These are phyloP conservation scores for Amanita muscaria DNA, from an alignment of 768 basidiomycete species.

Conservation along the genomic window DNA sequence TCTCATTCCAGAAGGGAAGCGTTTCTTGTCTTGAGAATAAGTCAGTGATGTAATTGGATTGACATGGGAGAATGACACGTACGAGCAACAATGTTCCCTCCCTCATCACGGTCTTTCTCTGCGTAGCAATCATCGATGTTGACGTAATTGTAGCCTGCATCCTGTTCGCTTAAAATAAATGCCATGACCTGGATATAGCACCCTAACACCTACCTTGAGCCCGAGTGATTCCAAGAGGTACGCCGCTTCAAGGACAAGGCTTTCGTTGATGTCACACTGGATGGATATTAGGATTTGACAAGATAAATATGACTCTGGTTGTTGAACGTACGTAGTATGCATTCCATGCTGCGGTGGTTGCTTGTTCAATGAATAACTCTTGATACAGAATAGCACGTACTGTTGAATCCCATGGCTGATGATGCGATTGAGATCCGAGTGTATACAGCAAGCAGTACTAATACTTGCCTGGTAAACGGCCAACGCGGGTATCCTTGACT, in stretches of 20 bases:
- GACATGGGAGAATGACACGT: constrained; percentile 10
- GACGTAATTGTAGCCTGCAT: constrained; percentile 43
- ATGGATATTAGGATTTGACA: background rate
- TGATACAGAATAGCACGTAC: constrained; percentile 27
- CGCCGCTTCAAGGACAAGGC: constrained; percentile 40
- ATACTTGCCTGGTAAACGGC: constrained; percentile 21
- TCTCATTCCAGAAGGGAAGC: constrained; percentile 54
- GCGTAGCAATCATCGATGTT: constrained; percentile 64
- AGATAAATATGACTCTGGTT: background rate
- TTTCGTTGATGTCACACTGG: constrained; percentile 53
- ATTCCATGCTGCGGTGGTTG: constrained; percentile 44
- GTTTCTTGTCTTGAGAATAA: constrained; percentile 29
- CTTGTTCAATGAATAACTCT: background rate
- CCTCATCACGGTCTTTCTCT: constrained; percentile 40
- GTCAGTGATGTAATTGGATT: background rate
- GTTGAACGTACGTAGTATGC: constrained; percentile 41
- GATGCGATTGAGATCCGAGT: background rate
- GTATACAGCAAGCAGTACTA: background rate
- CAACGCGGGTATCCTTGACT: constrained; percentile 10
- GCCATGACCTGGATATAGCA: background rate
- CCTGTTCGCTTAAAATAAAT: constrained; percentile 1
- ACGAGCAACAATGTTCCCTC: constrained; percentile 53
- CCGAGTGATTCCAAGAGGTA: constrained; percentile 42
- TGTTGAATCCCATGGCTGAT: constrained; percentile 52
- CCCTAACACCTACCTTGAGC: constrained; percentile 31